Evolutionary conservation across 2,329 filamentous ascomycete genomes (phyloP).

Genomic region (Pseudofabraea citricarpa): DNA sequence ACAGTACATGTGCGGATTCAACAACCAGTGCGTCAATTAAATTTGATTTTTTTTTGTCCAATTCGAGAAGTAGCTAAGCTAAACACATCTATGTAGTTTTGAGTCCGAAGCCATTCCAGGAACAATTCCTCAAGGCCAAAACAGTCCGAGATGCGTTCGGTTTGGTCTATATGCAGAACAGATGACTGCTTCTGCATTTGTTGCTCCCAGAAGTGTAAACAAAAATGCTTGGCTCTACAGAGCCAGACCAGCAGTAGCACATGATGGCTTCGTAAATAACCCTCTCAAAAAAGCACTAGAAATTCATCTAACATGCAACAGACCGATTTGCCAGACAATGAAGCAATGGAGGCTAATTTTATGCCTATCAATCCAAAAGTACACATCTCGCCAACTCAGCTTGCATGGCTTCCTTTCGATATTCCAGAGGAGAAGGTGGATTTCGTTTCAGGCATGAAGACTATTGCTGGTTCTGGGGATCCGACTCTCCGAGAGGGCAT

Average conservation of each 20-base stretch:
- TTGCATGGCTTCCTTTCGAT: constrained; percentile 40
- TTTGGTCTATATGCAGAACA: constrained; percentile 40
- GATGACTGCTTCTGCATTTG: constrained; percentile 40
- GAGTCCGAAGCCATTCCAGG: constrained; percentile 36
- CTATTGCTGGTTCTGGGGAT: constrained; percentile 43
- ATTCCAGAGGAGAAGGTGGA: constrained; percentile 40
- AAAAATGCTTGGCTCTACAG: constrained; percentile 34
- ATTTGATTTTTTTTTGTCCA: too few species aligned
- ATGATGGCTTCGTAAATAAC: constrained; percentile 18
- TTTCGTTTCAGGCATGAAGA: constrained; percentile 43
- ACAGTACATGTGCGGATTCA: constrained; percentile 52
- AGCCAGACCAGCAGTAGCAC: constrained; percentile 34
- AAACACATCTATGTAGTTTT: constrained; percentile 19
- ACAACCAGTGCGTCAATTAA: constrained; percentile 26
- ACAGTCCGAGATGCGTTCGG: constrained; percentile 32
- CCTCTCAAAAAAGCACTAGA: constrained; percentile 44
- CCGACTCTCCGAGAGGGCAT: constrained; percentile 44
- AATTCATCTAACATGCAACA: background rate
- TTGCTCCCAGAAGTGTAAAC: constrained; percentile 35
- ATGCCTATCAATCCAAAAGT: constrained; percentile 38
- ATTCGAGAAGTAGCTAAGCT: background rate
- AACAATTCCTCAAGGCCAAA: constrained; percentile 33
- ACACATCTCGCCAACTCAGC: constrained; percentile 36
- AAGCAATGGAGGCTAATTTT: constrained; percentile 35
- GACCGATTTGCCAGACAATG: constrained; percentile 25